Base-by-base conservation (phyloP, 1,284 basidiomycete species). In the Rhodotorula sp. region DNA sequence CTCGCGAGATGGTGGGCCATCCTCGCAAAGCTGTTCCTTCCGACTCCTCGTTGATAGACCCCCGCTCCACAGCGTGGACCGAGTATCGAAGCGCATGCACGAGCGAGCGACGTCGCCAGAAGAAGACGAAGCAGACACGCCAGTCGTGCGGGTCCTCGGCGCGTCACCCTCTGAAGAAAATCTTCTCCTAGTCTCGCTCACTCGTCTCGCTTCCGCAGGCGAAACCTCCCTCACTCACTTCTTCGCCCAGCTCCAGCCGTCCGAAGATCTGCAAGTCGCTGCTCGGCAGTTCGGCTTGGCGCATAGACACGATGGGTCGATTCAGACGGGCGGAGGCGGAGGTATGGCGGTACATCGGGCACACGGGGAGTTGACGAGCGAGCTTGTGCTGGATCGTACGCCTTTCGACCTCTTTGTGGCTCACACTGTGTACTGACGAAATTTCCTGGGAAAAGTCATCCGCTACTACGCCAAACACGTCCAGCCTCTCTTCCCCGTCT, bases 61-160 rank as follows among this genome's bases (percentile, higher is more conserved):
- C 10, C 48, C 9, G 17, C n/a, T 49, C 3, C 10, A 10, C 48
- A 49, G 48, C 55, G 55, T 56, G 24, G 55, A 56, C 36, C 55
- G 55, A 15, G 55, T 56, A 15, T 56, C 55, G n/a, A 56, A 56
- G 55, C 55, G 55, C 32, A 56, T 56, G 55, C 55, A 56, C 24
- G 55, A 56, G 27, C 55, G 36, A 8, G 32, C n/a, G 13, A 19
- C n/a, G 6, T 56, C 55, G n/a, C 55, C 55, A 22, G 36, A 27
- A n/a, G n/a, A 39, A 19, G 30, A 22, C 9, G 36, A 36, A 8
- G 30, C 55, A 19, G 53, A 39, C 4, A 32, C 36, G 13, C 15
- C 55, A 44, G 39, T 44, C 39, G 39, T 44, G 39, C 39, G 39
- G 19, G 39, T 44, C 39, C 39, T 44, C 39, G 39, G 39, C 19